A percentile compares a stretch with the other conserved stretches of the same genome.
Evolutionary conservation across 1,139 yeast species (phyloP).

Genomic region (Kurtzmaniella quercitrusa): DNA sequence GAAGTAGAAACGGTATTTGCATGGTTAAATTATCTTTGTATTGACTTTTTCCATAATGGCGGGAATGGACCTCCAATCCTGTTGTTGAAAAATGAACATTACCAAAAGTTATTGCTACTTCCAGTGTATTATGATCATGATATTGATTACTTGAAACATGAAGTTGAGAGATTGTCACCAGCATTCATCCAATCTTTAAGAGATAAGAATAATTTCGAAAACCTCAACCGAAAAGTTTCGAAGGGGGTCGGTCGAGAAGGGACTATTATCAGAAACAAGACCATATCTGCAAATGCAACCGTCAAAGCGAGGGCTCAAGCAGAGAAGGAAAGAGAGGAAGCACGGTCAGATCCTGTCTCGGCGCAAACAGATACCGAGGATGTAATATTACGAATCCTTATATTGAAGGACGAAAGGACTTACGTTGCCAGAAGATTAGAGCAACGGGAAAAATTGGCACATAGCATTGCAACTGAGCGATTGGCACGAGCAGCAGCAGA

Average conservation of each 20-base stretch:
- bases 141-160: conserved; percentile 47
- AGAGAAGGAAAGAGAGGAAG: conserved; percentile 45
- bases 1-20: conserved; percentile 70
- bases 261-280: conserved; percentile 58
- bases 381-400: conserved; percentile 57
- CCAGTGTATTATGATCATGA: conserved; percentile 66
- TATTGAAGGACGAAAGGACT: conserved; percentile 37
- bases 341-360: conserved; percentile 51
- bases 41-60: conserved; percentile 73
- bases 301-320: conserved; percentile 54
- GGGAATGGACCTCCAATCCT: conserved; percentile 80
- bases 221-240: conserved; percentile 10
- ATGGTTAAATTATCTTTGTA: conserved; percentile 65
- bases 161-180: conserved; percentile 57
- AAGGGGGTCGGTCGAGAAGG: conserved; percentile 39
- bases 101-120: conserved; percentile 59
- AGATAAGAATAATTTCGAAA: conserved; percentile 36
- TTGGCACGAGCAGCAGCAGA: conserved; percentile 44
- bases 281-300: conserved; percentile 73
- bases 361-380: conserved; percentile 62
- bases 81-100: conserved; percentile 58
- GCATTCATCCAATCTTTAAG: conserved; percentile 46
- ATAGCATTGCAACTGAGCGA: conserved; percentile 61
- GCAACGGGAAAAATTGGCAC: conserved; percentile 60
- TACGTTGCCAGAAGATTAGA: conserved; percentile 54